Conservation (phyloP, 495 filamentous ascomycete genomes). For the Cryomyces minteri region DNA sequence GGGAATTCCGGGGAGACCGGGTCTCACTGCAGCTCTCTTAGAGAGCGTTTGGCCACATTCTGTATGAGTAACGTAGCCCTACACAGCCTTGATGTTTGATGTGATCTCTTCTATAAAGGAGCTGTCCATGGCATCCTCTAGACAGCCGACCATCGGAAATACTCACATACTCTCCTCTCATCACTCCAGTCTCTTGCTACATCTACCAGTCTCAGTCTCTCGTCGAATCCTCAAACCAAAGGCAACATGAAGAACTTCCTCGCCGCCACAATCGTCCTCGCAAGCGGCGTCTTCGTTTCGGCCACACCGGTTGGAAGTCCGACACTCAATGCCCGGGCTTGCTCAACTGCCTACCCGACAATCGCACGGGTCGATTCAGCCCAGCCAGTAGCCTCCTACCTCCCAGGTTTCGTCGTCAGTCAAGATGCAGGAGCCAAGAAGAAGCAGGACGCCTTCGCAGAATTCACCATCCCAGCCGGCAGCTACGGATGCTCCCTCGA, state of each 20-base stretch:
- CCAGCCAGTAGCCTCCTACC: not conserved
- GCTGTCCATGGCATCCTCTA: too few relatives aligned
- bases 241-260: not conserved
- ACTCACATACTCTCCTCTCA: too few relatives aligned
- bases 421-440: slow-evolving; percentile 8
- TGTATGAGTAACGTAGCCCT: too few relatives aligned
- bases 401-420: slow-evolving; percentile 4
- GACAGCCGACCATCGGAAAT: too few relatives aligned
- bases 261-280: not conserved
- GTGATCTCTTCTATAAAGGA: too few relatives aligned
- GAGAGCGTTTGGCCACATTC: too few relatives aligned
- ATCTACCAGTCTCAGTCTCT: too few relatives aligned
- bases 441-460: slow-evolving; percentile 1
- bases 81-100: too few relatives aligned
- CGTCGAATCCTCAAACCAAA: not conserved
- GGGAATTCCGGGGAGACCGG: too few relatives aligned
- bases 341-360: slow-evolving; percentile 10
- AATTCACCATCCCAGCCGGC: slow-evolving; percentile 6
- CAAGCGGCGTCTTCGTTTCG: not conserved
- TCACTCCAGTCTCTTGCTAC: too few relatives aligned
- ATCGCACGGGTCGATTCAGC: not conserved
- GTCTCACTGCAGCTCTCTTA: too few relatives aligned
- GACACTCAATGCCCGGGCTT: not conserved
- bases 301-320: not conserved
- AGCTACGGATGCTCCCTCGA: slow-evolving; percentile 12